Evolutionary conservation across 2,329 filamentous ascomycete genomes (phyloP).

Genomic region (Didymella segeticola): DNA sequence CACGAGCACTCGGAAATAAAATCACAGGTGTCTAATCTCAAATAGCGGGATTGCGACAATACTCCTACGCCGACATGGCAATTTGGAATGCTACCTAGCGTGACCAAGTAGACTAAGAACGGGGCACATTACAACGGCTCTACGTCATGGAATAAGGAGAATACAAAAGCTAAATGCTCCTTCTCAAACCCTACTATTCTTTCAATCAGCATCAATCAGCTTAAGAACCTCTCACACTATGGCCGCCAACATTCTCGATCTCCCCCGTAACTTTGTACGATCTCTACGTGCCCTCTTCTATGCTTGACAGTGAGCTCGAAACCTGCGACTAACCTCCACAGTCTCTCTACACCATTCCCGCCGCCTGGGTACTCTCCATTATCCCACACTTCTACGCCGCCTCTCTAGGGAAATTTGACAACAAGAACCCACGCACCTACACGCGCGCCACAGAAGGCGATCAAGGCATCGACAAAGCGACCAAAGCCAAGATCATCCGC

Average conservation of each 20-base stretch:
- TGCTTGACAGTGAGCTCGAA: too few relatives aligned
- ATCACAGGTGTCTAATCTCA: background rate
- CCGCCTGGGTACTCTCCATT: constrained; percentile 4
- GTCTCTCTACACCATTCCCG: constrained; percentile 7
- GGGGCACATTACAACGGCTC: background rate
- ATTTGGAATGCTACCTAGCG: constrained; percentile 10
- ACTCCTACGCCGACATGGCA: background rate
- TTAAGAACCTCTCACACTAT: background rate
- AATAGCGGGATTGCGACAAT: background rate
- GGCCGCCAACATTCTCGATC: constrained; percentile 6
- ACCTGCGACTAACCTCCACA: background rate
- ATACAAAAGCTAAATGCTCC: background rate
- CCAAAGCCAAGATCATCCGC: constrained; percentile 10
- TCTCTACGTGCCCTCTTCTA: too few relatives aligned
- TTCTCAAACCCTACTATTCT: background rate
- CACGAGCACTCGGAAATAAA: background rate
- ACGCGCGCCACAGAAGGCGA: constrained; percentile 10
- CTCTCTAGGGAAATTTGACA: constrained; percentile 9
- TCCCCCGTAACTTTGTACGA: constrained; percentile 4
- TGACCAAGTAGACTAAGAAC: constrained; percentile 2
- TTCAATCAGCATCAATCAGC: too few relatives aligned
- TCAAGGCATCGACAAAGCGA: constrained; percentile 7
- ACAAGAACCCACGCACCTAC: constrained; percentile 10
- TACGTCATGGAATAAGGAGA: background rate
- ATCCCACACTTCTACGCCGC: constrained; percentile 8